phyloP scores from a whole-genome alignment of 306 rosid genomes.

The Boehmeria nivea region DNA sequence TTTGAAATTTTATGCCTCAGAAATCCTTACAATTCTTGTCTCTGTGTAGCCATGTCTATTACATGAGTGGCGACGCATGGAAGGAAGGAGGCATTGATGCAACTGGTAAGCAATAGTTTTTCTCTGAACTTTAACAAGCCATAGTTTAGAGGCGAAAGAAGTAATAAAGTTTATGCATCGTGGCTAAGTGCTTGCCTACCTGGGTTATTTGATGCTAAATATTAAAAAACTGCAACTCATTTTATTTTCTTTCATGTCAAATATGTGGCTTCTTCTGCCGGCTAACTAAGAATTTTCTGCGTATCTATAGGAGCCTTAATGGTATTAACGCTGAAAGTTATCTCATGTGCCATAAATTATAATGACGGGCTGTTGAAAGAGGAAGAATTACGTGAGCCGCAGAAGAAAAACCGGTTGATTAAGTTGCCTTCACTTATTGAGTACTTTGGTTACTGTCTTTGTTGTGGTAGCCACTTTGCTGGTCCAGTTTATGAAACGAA shows the following conservation, averaged over 20 bases:
- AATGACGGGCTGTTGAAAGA: constrained; percentile 82
- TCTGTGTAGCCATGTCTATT: constrained; percentile 74
- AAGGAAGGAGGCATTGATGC: constrained; percentile 99
- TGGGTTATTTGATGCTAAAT: not conserved
- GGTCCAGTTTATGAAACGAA: constrained; percentile 94
- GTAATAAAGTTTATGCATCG: too few relatives aligned
- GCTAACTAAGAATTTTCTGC: constrained; percentile 19
- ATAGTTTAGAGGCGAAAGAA: not conserved
- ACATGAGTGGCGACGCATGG: constrained; percentile 99
- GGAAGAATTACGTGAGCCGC: constrained; percentile 75
- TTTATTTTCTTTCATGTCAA: not conserved
- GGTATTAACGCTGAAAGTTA: constrained; percentile 88
- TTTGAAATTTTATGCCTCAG: too few relatives aligned
- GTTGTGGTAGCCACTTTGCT: constrained; percentile 94
- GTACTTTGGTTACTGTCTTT: constrained; percentile 83
- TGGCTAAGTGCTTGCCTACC: not conserved
- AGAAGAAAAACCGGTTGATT: constrained; percentile 71
- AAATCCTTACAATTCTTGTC: constrained; percentile 27
- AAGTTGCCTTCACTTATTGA: constrained; percentile 69
- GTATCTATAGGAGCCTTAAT: constrained; percentile 69
- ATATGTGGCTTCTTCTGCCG: not conserved
- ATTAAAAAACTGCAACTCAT: not conserved
- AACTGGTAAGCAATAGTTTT: constrained; percentile 62
- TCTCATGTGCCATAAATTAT: constrained; percentile 83
- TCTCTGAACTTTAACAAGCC: too few relatives aligned